Conservation (phyloP, 176 grass and related monocot species). For the Poa pratensis region DNA sequence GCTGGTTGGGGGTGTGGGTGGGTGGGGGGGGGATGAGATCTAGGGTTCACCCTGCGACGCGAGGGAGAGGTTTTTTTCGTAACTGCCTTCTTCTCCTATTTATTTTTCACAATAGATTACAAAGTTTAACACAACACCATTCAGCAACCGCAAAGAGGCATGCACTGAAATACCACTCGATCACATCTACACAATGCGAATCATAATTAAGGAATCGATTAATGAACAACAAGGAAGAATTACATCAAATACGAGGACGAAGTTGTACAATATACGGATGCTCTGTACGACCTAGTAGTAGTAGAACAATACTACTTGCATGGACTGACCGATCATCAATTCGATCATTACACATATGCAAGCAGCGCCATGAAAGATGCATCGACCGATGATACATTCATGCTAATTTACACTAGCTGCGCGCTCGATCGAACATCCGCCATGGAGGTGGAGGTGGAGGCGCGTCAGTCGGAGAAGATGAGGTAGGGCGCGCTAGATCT, state of each 20-base stretch:
- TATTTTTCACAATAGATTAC: no score
- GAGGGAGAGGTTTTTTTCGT: no score
- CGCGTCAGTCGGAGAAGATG: not conserved
- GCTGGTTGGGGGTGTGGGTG: no score
- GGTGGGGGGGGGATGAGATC: no score
- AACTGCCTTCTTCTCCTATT: no score
- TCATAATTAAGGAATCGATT: no score
- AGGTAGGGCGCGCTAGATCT: constrained; percentile 43
- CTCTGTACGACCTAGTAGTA: not conserved
- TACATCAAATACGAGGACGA: not conserved
- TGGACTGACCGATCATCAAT: not conserved
- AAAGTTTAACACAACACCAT: no score
- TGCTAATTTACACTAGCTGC: not conserved
- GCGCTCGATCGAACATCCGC: not conserved
- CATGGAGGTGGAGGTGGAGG: not conserved
- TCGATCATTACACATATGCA: not conserved
- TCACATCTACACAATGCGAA: no score
- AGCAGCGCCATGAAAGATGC: not conserved
- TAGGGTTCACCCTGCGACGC: no score
- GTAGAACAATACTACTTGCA: constrained; percentile 3
- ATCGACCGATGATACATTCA: not conserved
- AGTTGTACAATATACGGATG: not conserved
- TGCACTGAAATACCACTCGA: no score
- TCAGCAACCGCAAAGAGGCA: no score
- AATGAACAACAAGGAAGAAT: no score